Percentiles rank a stretch among this genome's conserved stretches.
Evolutionary conservation across 352 stramenopile genomes (phyloP).

Genomic region (Phytophthora idaei): DNA sequence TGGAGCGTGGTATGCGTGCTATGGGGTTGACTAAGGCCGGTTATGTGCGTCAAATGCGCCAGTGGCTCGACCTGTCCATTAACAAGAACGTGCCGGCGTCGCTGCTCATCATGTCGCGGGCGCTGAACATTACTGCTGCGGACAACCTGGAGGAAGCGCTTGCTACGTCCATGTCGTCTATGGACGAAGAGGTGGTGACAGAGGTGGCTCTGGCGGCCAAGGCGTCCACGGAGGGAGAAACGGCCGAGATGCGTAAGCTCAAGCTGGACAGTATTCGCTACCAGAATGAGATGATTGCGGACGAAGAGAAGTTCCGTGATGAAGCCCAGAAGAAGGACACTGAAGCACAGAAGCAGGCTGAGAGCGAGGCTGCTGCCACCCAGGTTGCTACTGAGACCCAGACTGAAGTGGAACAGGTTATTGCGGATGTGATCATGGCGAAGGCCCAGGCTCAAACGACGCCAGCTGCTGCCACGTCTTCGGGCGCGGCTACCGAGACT

Average conservation of each 20-base stretch:
- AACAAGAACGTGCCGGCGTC: slow-evolving; percentile 99
- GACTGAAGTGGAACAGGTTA: slow-evolving; percentile 42
- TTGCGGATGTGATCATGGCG: slow-evolving; percentile 41
- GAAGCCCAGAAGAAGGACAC: slow-evolving; percentile 83
- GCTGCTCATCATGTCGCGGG: slow-evolving; percentile 98
- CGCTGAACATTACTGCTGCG: slow-evolving; percentile 94
- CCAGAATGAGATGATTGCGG: slow-evolving; percentile 96
- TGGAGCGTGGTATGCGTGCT: slow-evolving; percentile 97
- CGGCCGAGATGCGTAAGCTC: slow-evolving; percentile 75
- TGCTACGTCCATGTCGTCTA: slow-evolving; percentile 87
- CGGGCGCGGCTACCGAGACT: slow-evolving; percentile 10
- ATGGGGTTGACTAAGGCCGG: slow-evolving; percentile 96
- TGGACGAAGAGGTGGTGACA: slow-evolving; percentile 89
- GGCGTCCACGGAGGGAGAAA: slow-evolving; percentile 60
- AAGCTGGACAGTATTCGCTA: slow-evolving; percentile 93
- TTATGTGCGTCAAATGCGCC: slow-evolving; percentile 95
- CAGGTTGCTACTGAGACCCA: slow-evolving; percentile 37
- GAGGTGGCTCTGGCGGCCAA: slow-evolving; percentile 86
- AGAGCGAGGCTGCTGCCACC: slow-evolving; percentile 52
- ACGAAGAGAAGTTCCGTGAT: slow-evolving; percentile 91
- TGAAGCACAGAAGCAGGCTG: slow-evolving; percentile 79
- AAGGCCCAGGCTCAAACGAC: slow-evolving; percentile 32
- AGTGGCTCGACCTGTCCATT: slow-evolving; percentile 98
- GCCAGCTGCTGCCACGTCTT: background rate
- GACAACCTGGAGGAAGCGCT: slow-evolving; percentile 87